These are phyloP conservation scores for Punctularia strigosozonata DNA, from an alignment of 768 basidiomycete species.

Conservation along the genomic window DNA sequence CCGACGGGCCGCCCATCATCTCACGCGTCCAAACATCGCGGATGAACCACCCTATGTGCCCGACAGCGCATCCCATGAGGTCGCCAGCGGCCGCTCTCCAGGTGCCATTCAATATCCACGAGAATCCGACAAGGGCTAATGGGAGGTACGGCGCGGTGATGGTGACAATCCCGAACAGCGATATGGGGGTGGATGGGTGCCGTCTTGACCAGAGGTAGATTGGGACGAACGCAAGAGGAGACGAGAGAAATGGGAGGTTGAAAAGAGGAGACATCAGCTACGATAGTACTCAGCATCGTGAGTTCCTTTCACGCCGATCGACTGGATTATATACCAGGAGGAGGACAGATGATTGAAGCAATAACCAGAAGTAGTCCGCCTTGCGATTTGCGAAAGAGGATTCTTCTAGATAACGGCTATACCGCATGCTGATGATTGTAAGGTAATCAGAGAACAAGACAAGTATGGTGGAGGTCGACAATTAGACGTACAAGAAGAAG, in stretches of 20 bases:
- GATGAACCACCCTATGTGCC: slow-evolving; percentile 78
- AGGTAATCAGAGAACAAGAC: too few relatives aligned
- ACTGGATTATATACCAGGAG: slow-evolving; percentile 53
- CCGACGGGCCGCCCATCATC: slow-evolving; percentile 64
- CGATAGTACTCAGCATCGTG: too few relatives aligned
- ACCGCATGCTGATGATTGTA: slow-evolving; percentile 68
- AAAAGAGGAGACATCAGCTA: slow-evolving; percentile 78
- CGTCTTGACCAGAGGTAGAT: slow-evolving; percentile 96
- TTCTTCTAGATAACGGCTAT: slow-evolving; percentile 94
- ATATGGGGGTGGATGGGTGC: slow-evolving; percentile 92
- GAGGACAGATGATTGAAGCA: slow-evolving; percentile 73
- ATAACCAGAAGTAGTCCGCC: slow-evolving; percentile 94
- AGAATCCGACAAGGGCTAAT: slow-evolving; percentile 79
- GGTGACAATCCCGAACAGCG: slow-evolving; percentile 88
- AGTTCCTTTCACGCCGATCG: too few relatives aligned
- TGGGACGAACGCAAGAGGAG: slow-evolving; percentile 85
- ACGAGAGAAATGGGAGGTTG: slow-evolving; percentile 88
- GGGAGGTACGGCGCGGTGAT: slow-evolving; percentile 96
- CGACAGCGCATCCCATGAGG: slow-evolving; percentile 76
- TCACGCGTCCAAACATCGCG: slow-evolving; percentile 83
- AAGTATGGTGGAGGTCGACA: neutral
- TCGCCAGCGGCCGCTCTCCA: slow-evolving; percentile 79
- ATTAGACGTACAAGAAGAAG: slow-evolving; percentile 84
- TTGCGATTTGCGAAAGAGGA: slow-evolving; percentile 84
- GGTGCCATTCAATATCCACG: slow-evolving; percentile 72